phyloP scores from a whole-genome alignment of 306 rosid genomes.

The Corylus americana region DNA sequence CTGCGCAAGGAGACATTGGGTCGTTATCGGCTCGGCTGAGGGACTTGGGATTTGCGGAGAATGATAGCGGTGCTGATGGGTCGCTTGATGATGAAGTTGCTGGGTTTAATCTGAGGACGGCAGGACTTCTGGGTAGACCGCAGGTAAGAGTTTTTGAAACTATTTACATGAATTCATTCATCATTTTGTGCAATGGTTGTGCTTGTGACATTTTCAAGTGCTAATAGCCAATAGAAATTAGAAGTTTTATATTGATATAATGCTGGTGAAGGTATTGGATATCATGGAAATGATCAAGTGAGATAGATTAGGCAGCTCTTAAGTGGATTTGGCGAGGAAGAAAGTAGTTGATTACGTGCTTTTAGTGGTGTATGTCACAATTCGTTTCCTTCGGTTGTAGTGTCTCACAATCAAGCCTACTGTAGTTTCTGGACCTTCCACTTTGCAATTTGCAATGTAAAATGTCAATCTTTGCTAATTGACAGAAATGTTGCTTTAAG shows the following conservation, averaged over 20 bases:
- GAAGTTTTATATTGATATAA: background rate
- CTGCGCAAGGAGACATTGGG: slow-evolving; percentile 58
- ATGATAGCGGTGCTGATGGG: slow-evolving; percentile 48
- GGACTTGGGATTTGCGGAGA: slow-evolving; percentile 60
- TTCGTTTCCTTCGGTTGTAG: background rate
- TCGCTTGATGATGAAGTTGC: slow-evolving; percentile 60
- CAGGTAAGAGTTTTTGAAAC: slow-evolving; percentile 51
- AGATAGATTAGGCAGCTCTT: slow-evolving; percentile 3
- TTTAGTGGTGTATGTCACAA: background rate
- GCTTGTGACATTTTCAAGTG: background rate
- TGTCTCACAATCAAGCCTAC: background rate
- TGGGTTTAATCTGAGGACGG: slow-evolving; percentile 63
- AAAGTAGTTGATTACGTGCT: background rate
- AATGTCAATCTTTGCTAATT: background rate
- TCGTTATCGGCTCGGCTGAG: slow-evolving; percentile 51
- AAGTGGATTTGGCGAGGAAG: background rate
- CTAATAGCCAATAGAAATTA: background rate
- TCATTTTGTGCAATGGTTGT: background rate
- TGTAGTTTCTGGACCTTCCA: background rate
- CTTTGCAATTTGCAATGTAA: background rate
- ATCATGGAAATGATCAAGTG: background rate
- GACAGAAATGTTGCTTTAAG: background rate
- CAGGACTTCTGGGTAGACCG: slow-evolving; percentile 71
- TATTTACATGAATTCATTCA: background rate
- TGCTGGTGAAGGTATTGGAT: background rate